Base-by-base conservation (phyloP, 2,329 filamentous ascomycete species). In the Ophiosphaerella narmari region DNA sequence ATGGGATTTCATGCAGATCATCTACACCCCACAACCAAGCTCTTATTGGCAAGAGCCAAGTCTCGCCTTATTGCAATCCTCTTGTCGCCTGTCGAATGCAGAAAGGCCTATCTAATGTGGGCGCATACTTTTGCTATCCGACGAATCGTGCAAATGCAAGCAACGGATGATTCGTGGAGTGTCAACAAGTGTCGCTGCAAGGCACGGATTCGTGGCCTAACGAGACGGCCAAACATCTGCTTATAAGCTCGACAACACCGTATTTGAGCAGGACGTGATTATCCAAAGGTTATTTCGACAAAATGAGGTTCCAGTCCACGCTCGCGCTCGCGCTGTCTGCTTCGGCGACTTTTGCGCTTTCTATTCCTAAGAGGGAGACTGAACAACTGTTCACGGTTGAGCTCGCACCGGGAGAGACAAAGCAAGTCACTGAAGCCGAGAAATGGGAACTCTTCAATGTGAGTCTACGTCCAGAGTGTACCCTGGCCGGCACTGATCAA, bases 401-500 rank as follows among this genome's bases (percentile, higher is more conserved):
- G 29, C 41, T 57, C 33, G 51, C 51, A 12, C 57, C 51, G 6
- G 57, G 57, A 36, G 49, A 57, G 45, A 59, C 57, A 8, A 52
- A 52, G 14, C 44, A 46, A 40, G 52, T 57, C 14, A 57, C 49
- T 18, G 57, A 59, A 24, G 57, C 44, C 5, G 46, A 55, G 45
- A 57, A 54, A 44, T 59, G 54, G 54, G 44, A 52, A 16, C 44
- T 59, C 39, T 33, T 49, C 36, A 56, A 53, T 48, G 56, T 52
- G 48, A 32, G 47, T 39, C 18, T 4, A 6, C 14, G 13, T 7
- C 16, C 2, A 9, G 8, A 24, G 12, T 7, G 36, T 16, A 12
- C 23, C 7, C 21, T 12, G 13, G 1, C 5, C 6, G 8, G 39
- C 16, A 18, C 45, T 51, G 34, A 55, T 31, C 2, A 16, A 2